These are phyloP conservation scores for Lachnellula occidentalis DNA, from an alignment of 2,329 filamentous ascomycete species.

Conservation along the genomic window DNA sequence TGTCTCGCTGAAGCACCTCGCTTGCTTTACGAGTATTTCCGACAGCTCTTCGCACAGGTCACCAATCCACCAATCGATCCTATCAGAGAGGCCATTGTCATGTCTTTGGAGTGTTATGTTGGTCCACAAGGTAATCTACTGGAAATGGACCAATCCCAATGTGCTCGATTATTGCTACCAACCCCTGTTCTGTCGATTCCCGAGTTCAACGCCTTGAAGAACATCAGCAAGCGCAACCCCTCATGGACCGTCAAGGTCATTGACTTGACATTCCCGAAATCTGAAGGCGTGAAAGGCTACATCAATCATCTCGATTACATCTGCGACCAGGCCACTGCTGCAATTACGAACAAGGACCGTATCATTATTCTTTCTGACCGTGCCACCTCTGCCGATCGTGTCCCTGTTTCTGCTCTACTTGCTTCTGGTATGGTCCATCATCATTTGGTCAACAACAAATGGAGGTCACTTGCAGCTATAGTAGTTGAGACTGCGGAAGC, in stretches of 20 bases:
- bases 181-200: conserved; percentile 85
- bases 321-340: conserved; percentile 76
- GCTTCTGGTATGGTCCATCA: conserved; percentile 94
- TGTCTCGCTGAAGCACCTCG: conserved; percentile 87
- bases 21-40: conserved; percentile 92
- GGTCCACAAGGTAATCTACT: conserved; percentile 92
- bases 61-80: conserved; percentile 97
- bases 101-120: conserved; percentile 95
- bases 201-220: conserved; percentile 83
- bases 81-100: conserved; percentile 94
- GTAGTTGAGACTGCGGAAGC: conserved; percentile 91
- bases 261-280: conserved; percentile 89
- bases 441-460: conserved; percentile 91
- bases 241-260: conserved; percentile 87
- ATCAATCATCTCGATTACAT: conserved; percentile 82
- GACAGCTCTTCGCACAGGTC: conserved; percentile 94
- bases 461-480: conserved; percentile 82
- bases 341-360: conserved; percentile 76
- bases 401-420: conserved; percentile 79
- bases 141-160: conserved; percentile 89
- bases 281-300: conserved; percentile 76
- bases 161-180: conserved; percentile 75
- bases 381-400: conserved; percentile 73
- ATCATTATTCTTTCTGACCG: conserved; percentile 87
- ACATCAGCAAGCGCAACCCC: conserved; percentile 65